Conservation (phyloP, 768 basidiomycete species). For the Leccinum disarticulatum region DNA sequence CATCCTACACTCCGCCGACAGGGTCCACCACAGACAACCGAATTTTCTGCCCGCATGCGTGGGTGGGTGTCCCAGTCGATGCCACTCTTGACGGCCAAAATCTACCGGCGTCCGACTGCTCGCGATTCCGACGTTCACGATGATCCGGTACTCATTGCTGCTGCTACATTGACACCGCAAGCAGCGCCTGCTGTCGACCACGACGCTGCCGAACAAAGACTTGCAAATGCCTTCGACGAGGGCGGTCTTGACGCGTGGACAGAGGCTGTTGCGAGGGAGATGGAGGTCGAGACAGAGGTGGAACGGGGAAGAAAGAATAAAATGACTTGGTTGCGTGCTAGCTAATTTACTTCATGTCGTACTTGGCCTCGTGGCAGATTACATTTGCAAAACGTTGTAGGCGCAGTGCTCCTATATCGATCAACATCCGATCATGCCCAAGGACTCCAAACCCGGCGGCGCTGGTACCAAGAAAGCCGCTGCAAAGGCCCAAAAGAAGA, state of each 20-base stretch:
- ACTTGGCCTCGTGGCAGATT: too few relatives aligned
- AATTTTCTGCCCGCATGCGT: conserved; percentile 63
- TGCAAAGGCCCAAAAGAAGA: conserved; percentile 65
- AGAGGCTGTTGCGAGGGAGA: conserved; percentile 50
- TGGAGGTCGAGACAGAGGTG: conserved; percentile 54
- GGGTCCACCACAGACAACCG: conserved; percentile 43
- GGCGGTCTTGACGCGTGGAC: conserved; percentile 60
- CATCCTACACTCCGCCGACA: not conserved
- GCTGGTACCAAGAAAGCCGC: conserved; percentile 39
- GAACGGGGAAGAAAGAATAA: conserved; percentile 40
- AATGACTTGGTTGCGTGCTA: not conserved
- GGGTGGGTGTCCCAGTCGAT: conserved; percentile 43
- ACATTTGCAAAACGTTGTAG: not conserved
- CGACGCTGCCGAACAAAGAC: conserved; percentile 49
- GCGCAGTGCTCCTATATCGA: not conserved
- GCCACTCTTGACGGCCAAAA: conserved; percentile 50
- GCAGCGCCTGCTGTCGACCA: conserved; percentile 14
- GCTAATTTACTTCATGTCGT: not conserved
- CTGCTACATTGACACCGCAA: not conserved
- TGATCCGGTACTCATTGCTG: conserved; percentile 1
- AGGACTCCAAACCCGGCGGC: conserved; percentile 13
- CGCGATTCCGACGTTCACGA: conserved; percentile 14
- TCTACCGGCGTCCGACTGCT: conserved; percentile 45
- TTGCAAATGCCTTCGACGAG: conserved; percentile 55
- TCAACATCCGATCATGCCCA: conserved; percentile 14